phyloP scores from a whole-genome alignment of 257 asterid genomes.

The Solanum ossicruentum region DNA sequence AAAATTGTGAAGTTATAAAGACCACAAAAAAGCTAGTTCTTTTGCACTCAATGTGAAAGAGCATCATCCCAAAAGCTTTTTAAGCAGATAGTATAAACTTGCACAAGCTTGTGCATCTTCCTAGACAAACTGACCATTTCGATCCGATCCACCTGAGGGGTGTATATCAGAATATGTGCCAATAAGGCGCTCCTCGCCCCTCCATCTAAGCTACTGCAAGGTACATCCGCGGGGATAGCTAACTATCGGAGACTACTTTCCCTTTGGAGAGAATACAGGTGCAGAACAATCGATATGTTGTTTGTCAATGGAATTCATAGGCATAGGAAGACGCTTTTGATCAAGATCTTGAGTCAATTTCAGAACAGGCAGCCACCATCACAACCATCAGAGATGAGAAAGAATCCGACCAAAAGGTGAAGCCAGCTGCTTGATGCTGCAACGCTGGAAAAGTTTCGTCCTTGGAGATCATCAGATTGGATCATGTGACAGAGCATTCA shows the following conservation, averaged over 20 bases:
- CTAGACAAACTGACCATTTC: neutral
- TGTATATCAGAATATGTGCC: neutral
- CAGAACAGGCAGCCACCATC: neutral
- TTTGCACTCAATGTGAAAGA: slow-evolving; percentile 18
- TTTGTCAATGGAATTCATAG: neutral
- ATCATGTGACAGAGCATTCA: slow-evolving; percentile 16
- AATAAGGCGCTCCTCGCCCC: neutral
- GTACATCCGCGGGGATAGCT: neutral
- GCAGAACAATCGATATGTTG: neutral
- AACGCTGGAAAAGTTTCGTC: neutral
- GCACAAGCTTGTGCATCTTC: slow-evolving; percentile 9
- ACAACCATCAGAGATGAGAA: neutral
- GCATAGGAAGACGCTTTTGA: neutral
- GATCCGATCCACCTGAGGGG: neutral
- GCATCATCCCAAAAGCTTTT: neutral
- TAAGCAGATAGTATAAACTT: slow-evolving; percentile 12
- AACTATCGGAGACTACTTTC: neutral
- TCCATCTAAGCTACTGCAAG: neutral
- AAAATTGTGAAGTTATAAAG: slow-evolving; percentile 31
- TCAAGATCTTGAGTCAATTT: neutral
- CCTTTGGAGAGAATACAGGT: neutral
- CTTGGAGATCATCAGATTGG: neutral
- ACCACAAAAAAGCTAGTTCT: slow-evolving; percentile 13
- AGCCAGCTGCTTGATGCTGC: neutral
- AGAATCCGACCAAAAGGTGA: neutral